Evolutionary conservation across 371 early-diverging fungal genomes (phyloP).

Genomic region (Conidiobolus incongruus): DNA sequence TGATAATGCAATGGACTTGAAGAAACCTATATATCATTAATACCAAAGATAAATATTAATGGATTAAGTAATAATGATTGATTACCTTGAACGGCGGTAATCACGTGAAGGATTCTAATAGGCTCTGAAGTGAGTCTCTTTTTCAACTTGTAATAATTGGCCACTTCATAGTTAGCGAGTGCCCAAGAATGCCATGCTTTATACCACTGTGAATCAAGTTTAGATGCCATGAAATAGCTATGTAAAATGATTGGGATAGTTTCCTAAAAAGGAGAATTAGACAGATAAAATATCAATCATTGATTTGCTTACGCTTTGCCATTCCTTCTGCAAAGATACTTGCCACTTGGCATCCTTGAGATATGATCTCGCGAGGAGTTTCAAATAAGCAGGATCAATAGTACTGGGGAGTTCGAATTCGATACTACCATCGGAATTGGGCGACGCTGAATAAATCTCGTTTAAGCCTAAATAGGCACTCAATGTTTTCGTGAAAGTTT

Average conservation of each 20-base stretch:
- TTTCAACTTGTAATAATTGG: conserved; percentile 36
- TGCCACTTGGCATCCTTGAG: conserved; percentile 89
- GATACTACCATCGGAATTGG: too few relatives aligned
- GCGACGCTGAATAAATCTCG: too few relatives aligned
- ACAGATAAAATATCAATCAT: not conserved
- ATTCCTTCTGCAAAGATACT: conserved; percentile 48
- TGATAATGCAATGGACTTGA: conserved; percentile 82
- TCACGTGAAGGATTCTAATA: conserved; percentile 8
- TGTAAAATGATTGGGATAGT: conserved; percentile 57
- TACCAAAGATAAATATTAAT: too few relatives aligned
- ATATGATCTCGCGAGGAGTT: conserved; percentile 72
- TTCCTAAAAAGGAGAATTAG: conserved; percentile 14
- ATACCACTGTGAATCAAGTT: conserved; percentile 86
- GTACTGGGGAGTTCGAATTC: conserved; percentile 9
- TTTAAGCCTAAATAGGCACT: conserved; percentile 23
- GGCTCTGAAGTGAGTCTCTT: conserved; percentile 10
- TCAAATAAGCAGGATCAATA: not conserved
- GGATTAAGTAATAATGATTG: too few relatives aligned
- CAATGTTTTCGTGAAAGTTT: conserved; percentile 33
- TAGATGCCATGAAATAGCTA: conserved; percentile 70
- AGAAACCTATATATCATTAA: too few relatives aligned
- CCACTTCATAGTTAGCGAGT: conserved; percentile 78
- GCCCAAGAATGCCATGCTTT: conserved; percentile 99
- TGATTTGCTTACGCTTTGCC: conserved; percentile 11
- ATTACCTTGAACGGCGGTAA: conserved; percentile 27